A percentile compares a stretch with the other conserved stretches of the same genome.
Conservation (phyloP, 2,329 filamentous ascomycete genomes). For the Stachybotrys elegans region DNA sequence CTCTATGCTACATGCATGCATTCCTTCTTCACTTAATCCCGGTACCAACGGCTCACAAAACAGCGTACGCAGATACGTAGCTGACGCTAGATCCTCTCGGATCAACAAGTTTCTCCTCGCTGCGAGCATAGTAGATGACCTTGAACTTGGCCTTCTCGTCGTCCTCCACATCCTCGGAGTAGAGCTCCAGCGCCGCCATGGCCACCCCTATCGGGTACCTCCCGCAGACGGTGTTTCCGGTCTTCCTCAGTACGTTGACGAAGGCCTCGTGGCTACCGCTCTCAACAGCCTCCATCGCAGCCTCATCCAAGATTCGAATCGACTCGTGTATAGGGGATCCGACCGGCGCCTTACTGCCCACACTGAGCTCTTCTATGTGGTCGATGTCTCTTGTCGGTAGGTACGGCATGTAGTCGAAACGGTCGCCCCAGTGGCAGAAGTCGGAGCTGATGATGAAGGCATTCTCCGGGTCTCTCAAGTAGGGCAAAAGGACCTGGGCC, state of each 20-base stretch:
- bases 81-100: conserved; percentile 81
- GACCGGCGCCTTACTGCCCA: conserved; percentile 25
- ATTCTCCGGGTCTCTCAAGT: conserved; percentile 68
- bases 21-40: too few species aligned
- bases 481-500: conserved; percentile 69
- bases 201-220: conserved; percentile 90
- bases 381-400: conserved; percentile 34
- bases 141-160: conserved; percentile 55
- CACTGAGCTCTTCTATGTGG: conserved; percentile 32
- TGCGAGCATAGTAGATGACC: conserved; percentile 84
- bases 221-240: conserved; percentile 89
- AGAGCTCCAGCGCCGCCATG: conserved; percentile 78
- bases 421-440: conserved; percentile 91
- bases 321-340: conserved; percentile 69
- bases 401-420: conserved; percentile 81
- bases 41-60: conserved; percentile 58
- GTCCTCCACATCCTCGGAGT: conserved; percentile 33
- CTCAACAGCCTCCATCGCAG: conserved; percentile 81
- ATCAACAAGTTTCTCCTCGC: conserved; percentile 69
- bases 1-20: too few species aligned
- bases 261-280: conserved; percentile 69
- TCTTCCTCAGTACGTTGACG: conserved; percentile 61
- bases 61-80: conserved; percentile 88
- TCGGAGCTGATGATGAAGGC: conserved; percentile 90
- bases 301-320: conserved; percentile 73